Conservation (phyloP, 306 rosid species). For the Pueraria montana region DNA sequence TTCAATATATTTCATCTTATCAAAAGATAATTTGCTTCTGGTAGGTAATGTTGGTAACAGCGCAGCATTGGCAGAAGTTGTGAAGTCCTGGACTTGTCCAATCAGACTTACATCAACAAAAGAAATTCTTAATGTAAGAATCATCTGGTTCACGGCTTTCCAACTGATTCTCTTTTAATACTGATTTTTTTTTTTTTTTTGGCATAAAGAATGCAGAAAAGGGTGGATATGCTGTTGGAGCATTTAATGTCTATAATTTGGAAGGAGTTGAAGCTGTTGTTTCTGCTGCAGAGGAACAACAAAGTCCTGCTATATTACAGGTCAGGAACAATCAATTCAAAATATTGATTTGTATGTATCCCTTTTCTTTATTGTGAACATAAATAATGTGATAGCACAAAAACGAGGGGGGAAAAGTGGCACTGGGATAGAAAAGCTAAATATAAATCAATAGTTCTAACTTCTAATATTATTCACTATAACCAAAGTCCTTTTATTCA, state of each 20-base stretch:
- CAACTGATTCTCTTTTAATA: constrained; percentile 30
- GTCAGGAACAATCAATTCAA: constrained; percentile 53
- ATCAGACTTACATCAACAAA: constrained; percentile 73
- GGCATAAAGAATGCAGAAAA: constrained; percentile 74
- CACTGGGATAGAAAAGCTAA: not conserved
- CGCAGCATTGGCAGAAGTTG: constrained; percentile 84
- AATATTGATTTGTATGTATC: constrained; percentile 25
- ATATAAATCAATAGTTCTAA: not conserved
- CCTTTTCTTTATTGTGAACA: constrained; percentile 16
- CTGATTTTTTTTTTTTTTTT: constrained; percentile 44
- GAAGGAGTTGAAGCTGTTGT: constrained; percentile 96
- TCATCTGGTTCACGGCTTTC: constrained; percentile 31
- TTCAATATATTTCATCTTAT: constrained; percentile 33
- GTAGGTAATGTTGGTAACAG: constrained; percentile 93
- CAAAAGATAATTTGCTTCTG: constrained; percentile 44
- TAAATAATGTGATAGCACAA: not conserved
- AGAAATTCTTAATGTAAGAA: constrained; percentile 87
- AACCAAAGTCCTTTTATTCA: not conserved
- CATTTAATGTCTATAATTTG: constrained; percentile 95
- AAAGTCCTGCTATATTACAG: constrained; percentile 97
- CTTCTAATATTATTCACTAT: not conserved
- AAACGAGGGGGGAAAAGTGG: not conserved
- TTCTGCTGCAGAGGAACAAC: constrained; percentile 93
- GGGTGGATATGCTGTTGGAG: constrained; percentile 97
- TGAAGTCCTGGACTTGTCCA: constrained; percentile 84